Percentiles rank a stretch among this genome's conserved stretches.
Evolutionary conservation across 805 yeast genomes (phyloP).

Genomic region (Ogataea henricii): DNA sequence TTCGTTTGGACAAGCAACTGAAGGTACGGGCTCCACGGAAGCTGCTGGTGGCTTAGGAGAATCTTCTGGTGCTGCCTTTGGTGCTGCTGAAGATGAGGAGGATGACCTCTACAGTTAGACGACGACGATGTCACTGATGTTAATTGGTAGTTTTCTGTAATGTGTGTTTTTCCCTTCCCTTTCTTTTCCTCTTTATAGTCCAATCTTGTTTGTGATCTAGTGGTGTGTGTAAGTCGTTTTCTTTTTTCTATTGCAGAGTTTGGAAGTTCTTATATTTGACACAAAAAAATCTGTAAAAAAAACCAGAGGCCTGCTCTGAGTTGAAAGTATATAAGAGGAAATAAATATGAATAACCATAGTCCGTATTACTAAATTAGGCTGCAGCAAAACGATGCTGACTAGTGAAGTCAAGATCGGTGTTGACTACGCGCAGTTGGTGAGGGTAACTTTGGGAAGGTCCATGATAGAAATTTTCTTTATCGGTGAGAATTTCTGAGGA

Average conservation of each 20-base stretch:
- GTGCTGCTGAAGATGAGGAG: slow-evolving; percentile 50
- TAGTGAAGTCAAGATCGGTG: slow-evolving; percentile 7
- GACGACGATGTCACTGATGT: not conserved
- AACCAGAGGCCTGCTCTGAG: slow-evolving; percentile 5
- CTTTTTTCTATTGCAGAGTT: not conserved
- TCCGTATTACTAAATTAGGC: not conserved
- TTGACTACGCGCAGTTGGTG: slow-evolving; percentile 10
- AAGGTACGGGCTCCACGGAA: slow-evolving; percentile 35
- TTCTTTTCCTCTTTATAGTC: not conserved
- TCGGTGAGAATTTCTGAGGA: slow-evolving; percentile 12
- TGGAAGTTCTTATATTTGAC: slow-evolving; percentile 1
- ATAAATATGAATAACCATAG: not conserved
- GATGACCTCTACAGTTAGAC: slow-evolving; percentile 44
- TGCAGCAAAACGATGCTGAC: slow-evolving; percentile 1
- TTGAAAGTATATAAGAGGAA: slow-evolving; percentile 1
- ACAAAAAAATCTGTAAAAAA: too few species aligned
- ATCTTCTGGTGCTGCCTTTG: slow-evolving; percentile 46
- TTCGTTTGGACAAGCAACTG: slow-evolving; percentile 63
- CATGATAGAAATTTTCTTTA: slow-evolving; percentile 16
- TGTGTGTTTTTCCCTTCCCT: not conserved
- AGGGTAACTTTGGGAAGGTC: slow-evolving; percentile 10
- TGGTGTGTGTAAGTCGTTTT: not conserved
- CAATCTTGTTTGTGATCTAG: slow-evolving; percentile 4
- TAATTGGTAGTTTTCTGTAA: slow-evolving; percentile 1
- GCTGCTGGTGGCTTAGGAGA: slow-evolving; percentile 35